Conservation (phyloP, 2,329 filamentous ascomycete genomes). For the Sclerotinia sclerotiorum region DNA sequence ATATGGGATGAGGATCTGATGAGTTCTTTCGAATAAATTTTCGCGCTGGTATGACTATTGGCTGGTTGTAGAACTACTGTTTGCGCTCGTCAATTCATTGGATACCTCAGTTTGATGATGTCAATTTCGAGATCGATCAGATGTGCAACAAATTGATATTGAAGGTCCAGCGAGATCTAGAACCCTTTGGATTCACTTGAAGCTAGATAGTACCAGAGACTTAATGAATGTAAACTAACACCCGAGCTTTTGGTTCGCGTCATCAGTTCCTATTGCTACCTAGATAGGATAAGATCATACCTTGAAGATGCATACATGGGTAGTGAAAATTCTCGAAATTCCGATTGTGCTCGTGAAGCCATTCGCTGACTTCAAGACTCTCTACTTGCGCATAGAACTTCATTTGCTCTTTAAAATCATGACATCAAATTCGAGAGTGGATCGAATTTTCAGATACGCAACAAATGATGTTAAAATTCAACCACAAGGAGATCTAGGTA, state of each 20-base stretch:
- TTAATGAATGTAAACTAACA: too few species aligned
- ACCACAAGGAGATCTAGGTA: too few species aligned
- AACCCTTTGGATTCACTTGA: background rate
- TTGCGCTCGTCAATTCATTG: background rate
- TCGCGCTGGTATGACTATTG: fast-evolving
- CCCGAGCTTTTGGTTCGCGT: background rate
- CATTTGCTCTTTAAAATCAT: background rate
- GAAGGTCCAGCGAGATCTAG: too few species aligned
- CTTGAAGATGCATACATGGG: background rate
- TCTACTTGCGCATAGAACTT: background rate
- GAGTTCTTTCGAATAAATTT: background rate
- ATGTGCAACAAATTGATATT: too few species aligned
- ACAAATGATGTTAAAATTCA: background rate
- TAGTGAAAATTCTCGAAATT: background rate
- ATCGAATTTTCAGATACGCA: background rate
- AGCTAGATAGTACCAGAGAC: background rate
- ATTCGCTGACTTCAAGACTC: fast-evolving
- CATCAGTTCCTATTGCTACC: too few species aligned
- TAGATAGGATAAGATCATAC: too few species aligned
- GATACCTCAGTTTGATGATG: background rate
- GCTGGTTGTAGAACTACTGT: background rate
- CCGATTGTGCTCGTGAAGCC: fast-evolving
- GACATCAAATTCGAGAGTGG: background rate
- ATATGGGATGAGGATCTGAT: background rate
- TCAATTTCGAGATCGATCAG: background rate